phyloP scores from a whole-genome alignment of 176 grass and related monocot genomes.

The Hyparrhenia diplandra region DNA sequence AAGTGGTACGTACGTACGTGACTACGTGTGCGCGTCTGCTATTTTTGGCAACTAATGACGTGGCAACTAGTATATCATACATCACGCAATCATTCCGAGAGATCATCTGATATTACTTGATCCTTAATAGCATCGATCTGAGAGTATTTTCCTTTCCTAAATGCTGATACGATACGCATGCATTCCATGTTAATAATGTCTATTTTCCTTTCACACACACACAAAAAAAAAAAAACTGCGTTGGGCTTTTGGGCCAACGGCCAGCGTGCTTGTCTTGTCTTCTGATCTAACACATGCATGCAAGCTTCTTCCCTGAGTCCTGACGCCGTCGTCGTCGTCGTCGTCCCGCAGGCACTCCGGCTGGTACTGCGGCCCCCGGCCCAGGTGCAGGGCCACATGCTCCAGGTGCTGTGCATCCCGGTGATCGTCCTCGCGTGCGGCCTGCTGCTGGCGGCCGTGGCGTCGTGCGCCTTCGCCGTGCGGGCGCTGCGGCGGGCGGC shows the following conservation, averaged over 20 bases:
- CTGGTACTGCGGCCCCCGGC: constrained; percentile 14
- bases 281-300: neutral
- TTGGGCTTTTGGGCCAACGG: neutral
- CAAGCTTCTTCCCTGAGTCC: neutral
- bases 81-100: neutral
- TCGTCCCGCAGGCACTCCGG: constrained; percentile 8
- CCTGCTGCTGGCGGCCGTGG: neutral
- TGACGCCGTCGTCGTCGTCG: neutral
- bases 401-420: neutral
- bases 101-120: neutral
- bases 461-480: neutral
- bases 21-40: neutral
- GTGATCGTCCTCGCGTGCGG: neutral
- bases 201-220: neutral
- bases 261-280: too few species aligned
- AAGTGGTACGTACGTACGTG: constrained; percentile 16
- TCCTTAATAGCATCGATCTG: constrained; percentile 8
- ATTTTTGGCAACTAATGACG: neutral
- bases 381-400: neutral
- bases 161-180: neutral
- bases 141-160: neutral
- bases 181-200: neutral
- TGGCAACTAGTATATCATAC: neutral
- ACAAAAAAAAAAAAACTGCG: neutral
- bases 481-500: neutral